Base-by-base conservation (phyloP, 1,284 basidiomycete genomes). In the Anthracocystis setariae region DNA sequence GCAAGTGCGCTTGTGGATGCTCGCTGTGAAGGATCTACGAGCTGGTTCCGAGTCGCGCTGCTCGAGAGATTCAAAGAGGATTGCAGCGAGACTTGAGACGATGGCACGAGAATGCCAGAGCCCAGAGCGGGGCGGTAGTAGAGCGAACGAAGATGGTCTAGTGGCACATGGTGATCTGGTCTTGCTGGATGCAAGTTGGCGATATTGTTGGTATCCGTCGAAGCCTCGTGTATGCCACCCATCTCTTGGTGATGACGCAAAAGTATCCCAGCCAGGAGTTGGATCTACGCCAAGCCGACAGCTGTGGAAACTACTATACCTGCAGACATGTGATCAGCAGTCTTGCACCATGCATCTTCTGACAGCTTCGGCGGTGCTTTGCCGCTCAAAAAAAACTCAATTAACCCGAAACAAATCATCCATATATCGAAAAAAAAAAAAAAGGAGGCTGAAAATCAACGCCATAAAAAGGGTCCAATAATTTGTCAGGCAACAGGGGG, bases 71-170 rank as follows among this genome's bases (percentile, higher is more conserved):
- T 33, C 3, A 56, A 21, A 13, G 47, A 59, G 13, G 32, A 39
- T 7, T 48, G 38, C 3, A 44, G 13, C 3, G 46, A 23, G 3
- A 60, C 43, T 35, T 62, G 37, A 23, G 59, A 58, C 7, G 66
- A 58, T 1, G 69, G 59, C 7, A 72, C 52, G 17, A 72, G 55
- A n/a, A 62, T 43, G 25, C 69, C 69, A 4, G 69, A 66, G 17
- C 63, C 69, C 29, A 66, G 29, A 5, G 69, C 63, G 8, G 62
- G 62, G n/a, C 69, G 54, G 21, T 66, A 72, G 59, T 72, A 72
- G 35, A 72, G 59, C 38, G 62, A 58, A 8, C 69, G 58, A 15
- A 72, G 69, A 33, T 72, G 55, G 15, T 72, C 63, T 24, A 72
- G 20, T 2, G 69, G 69, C 3, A 72, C 59, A 37, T 63, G 64